Conservation (phyloP, 257 asterid genomes). For the Capsicum pubescens region DNA sequence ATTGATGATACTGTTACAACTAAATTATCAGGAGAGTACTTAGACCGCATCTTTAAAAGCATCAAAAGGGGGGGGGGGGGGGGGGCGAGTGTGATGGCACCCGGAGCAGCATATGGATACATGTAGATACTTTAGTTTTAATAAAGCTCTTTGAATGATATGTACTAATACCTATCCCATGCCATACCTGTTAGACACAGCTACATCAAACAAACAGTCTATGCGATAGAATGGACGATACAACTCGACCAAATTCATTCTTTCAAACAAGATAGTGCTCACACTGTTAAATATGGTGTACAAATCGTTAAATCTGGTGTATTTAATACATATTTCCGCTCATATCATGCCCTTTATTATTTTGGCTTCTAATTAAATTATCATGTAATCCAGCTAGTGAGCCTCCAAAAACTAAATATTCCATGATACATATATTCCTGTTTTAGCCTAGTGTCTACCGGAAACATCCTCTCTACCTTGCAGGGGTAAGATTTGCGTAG, state of each 20-base stretch:
- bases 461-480: too few relatives aligned
- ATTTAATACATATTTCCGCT: neutral
- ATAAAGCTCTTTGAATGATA: slow-evolving; percentile 2
- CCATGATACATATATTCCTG: neutral
- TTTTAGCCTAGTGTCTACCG: too few relatives aligned
- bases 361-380: neutral
- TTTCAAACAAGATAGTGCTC: slow-evolving; percentile 1
- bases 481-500: too few relatives aligned
- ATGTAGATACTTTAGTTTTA: neutral
- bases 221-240: neutral
- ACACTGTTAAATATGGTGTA: neutral
- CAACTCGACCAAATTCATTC: slow-evolving; percentile 15
- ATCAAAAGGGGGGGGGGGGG: neutral
- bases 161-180: neutral
- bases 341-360: neutral
- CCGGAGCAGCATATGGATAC: neutral
- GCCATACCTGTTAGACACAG: neutral
- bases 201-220: neutral
- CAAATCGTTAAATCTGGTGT: neutral
- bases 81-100: neutral
- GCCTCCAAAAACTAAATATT: neutral
- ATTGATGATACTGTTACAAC: neutral
- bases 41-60: neutral
- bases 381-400: slow-evolving; percentile 3
- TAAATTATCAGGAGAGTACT: neutral